These are phyloP conservation scores for Colletotrichum coccodes DNA, from an alignment of 2,329 filamentous ascomycete species.

Conservation along the genomic window DNA sequence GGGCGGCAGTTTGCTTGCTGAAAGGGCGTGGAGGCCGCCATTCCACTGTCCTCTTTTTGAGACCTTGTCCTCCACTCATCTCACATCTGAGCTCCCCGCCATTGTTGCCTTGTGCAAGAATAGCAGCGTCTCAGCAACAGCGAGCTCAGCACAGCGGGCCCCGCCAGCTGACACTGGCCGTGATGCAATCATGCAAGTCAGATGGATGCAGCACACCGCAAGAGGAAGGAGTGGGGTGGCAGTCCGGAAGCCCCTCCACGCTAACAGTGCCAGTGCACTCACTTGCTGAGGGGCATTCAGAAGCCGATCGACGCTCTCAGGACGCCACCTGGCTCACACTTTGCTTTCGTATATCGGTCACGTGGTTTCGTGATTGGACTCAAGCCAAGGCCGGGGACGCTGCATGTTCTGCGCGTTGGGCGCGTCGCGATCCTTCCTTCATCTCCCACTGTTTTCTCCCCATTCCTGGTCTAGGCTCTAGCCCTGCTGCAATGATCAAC, in stretches of 20 bases:
- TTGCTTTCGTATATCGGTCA: neutral
- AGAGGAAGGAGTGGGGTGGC: conserved; percentile 23
- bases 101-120: neutral
- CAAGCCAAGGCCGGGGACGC: neutral
- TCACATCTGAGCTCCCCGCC: conserved; percentile 14
- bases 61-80: conserved; percentile 14
- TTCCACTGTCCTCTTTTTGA: conserved; percentile 21
- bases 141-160: neutral
- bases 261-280: neutral
- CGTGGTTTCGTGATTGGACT: conserved; percentile 25
- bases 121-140: neutral
- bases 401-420: conserved; percentile 13
- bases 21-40: conserved; percentile 24
- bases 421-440: neutral
- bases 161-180: conserved; percentile 30
- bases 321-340: neutral
- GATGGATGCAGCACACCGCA: conserved; percentile 30
- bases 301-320: neutral
- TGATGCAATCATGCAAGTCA: conserved; percentile 34
- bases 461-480: neutral
- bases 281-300: neutral
- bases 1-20: conserved; percentile 1
- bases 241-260: conserved; percentile 17
- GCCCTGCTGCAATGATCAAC: neutral
- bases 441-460: neutral